phyloP scores from a whole-genome alignment of 306 rosid species.

The Fagus sylvatica region DNA sequence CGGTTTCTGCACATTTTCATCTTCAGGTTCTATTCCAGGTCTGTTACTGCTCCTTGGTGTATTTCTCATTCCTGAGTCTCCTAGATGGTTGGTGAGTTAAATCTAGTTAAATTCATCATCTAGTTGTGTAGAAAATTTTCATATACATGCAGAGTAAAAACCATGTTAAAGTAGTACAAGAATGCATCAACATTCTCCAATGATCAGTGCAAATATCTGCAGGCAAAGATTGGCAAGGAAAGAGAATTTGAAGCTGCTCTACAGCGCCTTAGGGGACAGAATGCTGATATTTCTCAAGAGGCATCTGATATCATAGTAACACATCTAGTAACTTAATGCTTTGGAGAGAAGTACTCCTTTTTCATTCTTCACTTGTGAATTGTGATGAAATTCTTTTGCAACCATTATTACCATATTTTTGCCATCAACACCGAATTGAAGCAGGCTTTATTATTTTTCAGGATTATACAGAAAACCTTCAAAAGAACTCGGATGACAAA shows the following conservation, averaged over 20 bases:
- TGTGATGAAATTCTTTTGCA: no score
- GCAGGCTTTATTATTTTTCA: not conserved
- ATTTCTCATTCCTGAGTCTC: constrained; percentile 36
- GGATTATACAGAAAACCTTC: constrained; percentile 23
- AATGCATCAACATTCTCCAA: no score
- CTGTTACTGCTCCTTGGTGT: constrained; percentile 18
- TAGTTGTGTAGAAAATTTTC: not conserved
- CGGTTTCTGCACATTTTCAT: not conserved
- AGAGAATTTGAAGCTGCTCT: constrained; percentile 32
- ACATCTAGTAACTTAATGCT: no score
- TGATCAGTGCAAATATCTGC: not conserved
- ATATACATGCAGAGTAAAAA: no score
- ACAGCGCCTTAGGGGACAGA: constrained; percentile 36
- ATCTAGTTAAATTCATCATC: not conserved
- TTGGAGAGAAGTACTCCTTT: no score
- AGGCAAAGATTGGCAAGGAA: constrained; percentile 38
- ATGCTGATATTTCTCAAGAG: constrained; percentile 31
- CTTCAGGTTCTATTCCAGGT: constrained; percentile 33
- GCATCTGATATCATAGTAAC: constrained; percentile 41
- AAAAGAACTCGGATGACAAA: constrained; percentile 15
- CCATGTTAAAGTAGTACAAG: no score
- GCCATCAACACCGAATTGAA: not conserved
- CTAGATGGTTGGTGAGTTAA: constrained; percentile 43
- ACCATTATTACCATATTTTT: no score
- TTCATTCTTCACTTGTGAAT: no score